Evolutionary conservation across 768 basidiomycete genomes (phyloP), one percentile per base, ranked within the genome.

Genomic region (Roridomyces roridus): DNA sequence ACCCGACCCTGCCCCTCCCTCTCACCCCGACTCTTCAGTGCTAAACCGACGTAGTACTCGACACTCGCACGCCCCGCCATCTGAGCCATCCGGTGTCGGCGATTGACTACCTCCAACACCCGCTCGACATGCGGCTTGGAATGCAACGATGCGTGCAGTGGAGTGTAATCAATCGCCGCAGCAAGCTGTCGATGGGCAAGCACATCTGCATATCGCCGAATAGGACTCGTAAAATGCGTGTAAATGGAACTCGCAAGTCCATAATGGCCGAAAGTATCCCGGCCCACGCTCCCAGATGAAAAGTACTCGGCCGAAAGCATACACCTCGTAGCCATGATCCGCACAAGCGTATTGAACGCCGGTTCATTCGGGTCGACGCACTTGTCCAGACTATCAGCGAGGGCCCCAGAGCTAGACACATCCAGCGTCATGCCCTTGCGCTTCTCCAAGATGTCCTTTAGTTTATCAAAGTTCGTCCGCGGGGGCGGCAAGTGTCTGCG

Each of bases 291-390:
- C 9, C 97, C 96, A 0, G 96, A 92, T 69, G 92, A 94, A 76
- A 98, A 98, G 72, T 99, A 99, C 70, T 99, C 97, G 18, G 97
- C 97, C 0, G 96, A 89, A 23, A 98, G 80, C 97, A 99, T 99
- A 71, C 97, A 98, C 26, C 97, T 81, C 4, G 96, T 98, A 3
- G 97, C 96, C 96, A 99, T 98, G 72, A 99, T 98, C 37, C 97
- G 88, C 34, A 99, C 96, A 17, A 98, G 84, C 0, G 95, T 98
- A 66, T 98, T 99, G 80, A 99, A 98, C 0, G 93, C 87, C 0
- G 95, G 92, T 65, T 94, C 86, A 17, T 74, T 71, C 0, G 89
- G 81, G 67, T 97, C 94, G 24, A 94, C 72, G 68, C 97, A 98
- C 56, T 81, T 75, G 72, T 99, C 96, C 61, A 98, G 73, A 1